phyloP scores from a whole-genome alignment of 2,329 filamentous ascomycete genomes.

The Sporothrix phasma region DNA sequence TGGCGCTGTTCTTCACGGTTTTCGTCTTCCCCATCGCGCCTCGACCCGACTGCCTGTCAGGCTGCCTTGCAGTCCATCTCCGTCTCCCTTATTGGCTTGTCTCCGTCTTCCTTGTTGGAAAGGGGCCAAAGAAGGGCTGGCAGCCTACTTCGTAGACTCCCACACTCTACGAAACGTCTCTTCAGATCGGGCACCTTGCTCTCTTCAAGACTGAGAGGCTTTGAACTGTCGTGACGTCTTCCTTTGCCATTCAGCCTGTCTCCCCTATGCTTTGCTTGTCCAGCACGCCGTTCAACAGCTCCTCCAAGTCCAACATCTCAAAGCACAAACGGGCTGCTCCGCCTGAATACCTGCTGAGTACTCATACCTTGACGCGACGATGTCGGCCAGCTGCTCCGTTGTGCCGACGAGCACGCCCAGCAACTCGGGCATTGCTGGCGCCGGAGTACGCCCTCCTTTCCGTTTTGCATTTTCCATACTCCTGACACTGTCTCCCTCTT shows the following conservation, averaged over 20 bases:
- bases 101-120: background rate
- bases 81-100: background rate
- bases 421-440: slow-evolving; percentile 48
- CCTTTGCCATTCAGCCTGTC: background rate
- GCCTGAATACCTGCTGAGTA: background rate
- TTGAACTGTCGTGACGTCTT: background rate
- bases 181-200: background rate
- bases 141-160: no score
- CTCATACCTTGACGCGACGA: background rate
- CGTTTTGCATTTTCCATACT: no score
- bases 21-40: background rate
- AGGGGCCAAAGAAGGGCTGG: background rate
- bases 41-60: background rate
- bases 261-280: background rate
- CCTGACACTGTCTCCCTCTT: no score
- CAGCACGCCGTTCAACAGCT: background rate
- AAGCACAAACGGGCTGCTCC: background rate
- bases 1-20: no score
- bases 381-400: slow-evolving; percentile 30
- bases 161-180: no score
- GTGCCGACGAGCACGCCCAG: slow-evolving; percentile 36
- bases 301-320: background rate
- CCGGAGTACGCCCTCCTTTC: slow-evolving; percentile 36
- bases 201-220: background rate
- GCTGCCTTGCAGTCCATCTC: background rate